These are phyloP conservation scores for Adansonia digitata DNA, from an alignment of 345 rosid genomes.

Conservation along the genomic window DNA sequence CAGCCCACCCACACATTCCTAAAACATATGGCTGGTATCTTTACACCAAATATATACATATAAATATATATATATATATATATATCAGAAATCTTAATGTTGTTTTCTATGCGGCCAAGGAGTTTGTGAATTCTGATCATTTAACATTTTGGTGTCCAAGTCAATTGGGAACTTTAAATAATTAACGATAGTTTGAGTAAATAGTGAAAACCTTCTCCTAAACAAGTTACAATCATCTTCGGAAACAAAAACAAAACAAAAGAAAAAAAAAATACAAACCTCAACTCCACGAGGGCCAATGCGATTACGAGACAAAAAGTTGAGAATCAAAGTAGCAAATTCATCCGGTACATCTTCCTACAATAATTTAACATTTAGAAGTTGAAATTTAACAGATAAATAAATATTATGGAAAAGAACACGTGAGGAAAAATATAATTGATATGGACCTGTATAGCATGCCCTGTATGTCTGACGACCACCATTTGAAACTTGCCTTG, in stretches of 20 bases:
- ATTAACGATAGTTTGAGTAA: background rate
- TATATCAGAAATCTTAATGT: background rate
- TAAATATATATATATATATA: too few species aligned
- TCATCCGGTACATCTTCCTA: conserved; percentile 98
- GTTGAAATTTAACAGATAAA: background rate
- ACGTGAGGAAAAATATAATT: background rate
- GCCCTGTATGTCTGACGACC: conserved; percentile 89
- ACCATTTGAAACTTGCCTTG: conserved; percentile 99
- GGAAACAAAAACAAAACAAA: too few species aligned
- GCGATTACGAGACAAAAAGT: conserved; percentile 72
- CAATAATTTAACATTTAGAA: conserved; percentile 4
- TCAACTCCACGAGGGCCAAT: conserved; percentile 80
- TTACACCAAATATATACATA: background rate
- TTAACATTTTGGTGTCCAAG: background rate
- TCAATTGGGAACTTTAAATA: background rate
- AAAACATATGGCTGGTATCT: background rate
- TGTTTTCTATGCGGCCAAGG: too few species aligned
- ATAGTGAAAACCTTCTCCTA: background rate
- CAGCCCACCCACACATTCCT: background rate
- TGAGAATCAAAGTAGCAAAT: conserved; percentile 54
- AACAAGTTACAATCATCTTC: background rate
- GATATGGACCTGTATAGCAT: conserved; percentile 81
- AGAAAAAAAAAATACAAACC: conserved; percentile 64
- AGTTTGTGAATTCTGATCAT: background rate
- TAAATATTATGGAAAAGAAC: background rate